Evolutionary conservation across 345 rosid genomes (phyloP).

Genomic region (Rhizophora mangle): DNA sequence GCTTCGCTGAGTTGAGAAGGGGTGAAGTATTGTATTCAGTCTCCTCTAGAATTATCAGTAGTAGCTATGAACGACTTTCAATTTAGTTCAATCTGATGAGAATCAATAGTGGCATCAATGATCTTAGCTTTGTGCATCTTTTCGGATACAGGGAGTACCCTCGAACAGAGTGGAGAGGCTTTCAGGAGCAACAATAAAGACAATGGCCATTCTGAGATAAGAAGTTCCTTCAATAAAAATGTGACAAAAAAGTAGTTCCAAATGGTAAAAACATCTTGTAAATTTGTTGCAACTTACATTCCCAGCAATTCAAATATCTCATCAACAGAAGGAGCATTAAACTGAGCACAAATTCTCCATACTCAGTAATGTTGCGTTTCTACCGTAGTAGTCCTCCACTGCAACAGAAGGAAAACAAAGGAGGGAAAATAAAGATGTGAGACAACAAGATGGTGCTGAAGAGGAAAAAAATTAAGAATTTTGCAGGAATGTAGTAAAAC

Average conservation of each 20-base stretch:
- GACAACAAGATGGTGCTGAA: constrained; percentile 2
- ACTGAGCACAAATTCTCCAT: constrained; percentile 77
- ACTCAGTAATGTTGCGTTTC: constrained; percentile 94
- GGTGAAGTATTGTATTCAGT: neutral
- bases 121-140: constrained; percentile 82
- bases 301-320: constrained; percentile 93
- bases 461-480: neutral
- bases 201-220: constrained; percentile 77
- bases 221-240: constrained; percentile 11
- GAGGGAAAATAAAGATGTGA: constrained; percentile 13
- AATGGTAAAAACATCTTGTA: neutral
- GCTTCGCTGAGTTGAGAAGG: neutral
- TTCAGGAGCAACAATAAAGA: constrained; percentile 93
- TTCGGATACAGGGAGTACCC: constrained; percentile 89
- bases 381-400: constrained; percentile 93
- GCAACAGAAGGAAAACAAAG: constrained; percentile 15
- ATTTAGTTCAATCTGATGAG: neutral
- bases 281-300: constrained; percentile 55
- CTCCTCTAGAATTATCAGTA: neutral
- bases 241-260: neutral
- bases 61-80: neutral
- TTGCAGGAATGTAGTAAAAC: neutral
- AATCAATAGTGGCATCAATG: neutral
- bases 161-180: constrained; percentile 86
- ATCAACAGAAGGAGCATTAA: constrained; percentile 84